Conservation (phyloP, 164 flowering plant genomes). For the Piper longum region DNA sequence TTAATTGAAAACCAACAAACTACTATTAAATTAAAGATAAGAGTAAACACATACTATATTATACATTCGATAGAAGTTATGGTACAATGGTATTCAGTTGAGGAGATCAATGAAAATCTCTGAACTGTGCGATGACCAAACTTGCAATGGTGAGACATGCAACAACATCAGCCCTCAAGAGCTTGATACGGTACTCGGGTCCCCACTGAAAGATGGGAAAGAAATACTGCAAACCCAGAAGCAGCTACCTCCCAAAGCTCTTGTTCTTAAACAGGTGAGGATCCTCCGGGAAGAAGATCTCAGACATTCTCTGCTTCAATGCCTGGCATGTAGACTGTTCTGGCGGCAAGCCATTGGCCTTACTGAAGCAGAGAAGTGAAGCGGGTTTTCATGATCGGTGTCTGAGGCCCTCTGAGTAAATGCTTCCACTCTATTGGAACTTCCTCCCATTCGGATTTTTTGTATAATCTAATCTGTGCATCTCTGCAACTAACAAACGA, state of each 20-base stretch:
- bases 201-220: constrained; percentile 71
- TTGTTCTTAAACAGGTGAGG: constrained; percentile 69
- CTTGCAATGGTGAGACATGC: constrained; percentile 66
- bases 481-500: background rate
- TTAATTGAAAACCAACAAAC: no score
- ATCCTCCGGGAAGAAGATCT: constrained; percentile 89
- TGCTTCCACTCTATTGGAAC: constrained; percentile 38
- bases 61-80: no score
- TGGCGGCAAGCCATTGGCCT: constrained; percentile 41
- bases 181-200: constrained; percentile 19
- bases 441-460: constrained; percentile 28
- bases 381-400: constrained; percentile 15
- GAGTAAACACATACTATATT: no score
- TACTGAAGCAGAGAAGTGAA: constrained; percentile 6
- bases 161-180: constrained; percentile 37
- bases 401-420: constrained; percentile 4
- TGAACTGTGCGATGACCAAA: constrained; percentile 48
- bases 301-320: constrained; percentile 42
- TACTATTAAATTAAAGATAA: no score
- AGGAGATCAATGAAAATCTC: background rate
- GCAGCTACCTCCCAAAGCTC: constrained; percentile 19
- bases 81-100: no score
- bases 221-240: constrained; percentile 55
- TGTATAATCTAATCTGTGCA: no score
- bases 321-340: constrained; percentile 30